phyloP scores from a whole-genome alignment of 2,329 filamentous ascomycete species.

The Diplocarpon mali region DNA sequence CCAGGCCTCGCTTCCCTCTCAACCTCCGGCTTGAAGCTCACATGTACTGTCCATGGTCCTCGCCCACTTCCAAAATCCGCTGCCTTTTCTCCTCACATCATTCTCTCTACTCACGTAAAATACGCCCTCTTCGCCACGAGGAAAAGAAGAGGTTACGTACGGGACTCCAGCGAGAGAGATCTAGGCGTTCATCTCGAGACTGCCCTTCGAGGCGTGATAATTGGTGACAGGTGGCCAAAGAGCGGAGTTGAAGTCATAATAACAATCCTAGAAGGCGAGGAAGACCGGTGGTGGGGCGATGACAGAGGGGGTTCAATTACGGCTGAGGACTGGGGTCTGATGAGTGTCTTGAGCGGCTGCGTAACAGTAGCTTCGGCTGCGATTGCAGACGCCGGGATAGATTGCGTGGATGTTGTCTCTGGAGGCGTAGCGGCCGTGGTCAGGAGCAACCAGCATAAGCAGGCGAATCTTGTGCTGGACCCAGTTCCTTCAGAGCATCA shows the following conservation, averaged over 20 bases:
- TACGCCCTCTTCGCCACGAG: slow-evolving; percentile 90
- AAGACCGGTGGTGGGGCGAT: slow-evolving; percentile 59
- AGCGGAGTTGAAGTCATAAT: slow-evolving; percentile 92
- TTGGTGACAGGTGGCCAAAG: slow-evolving; percentile 96
- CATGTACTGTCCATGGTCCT: slow-evolving; percentile 87
- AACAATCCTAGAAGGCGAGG: slow-evolving; percentile 86
- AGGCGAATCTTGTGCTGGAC: slow-evolving; percentile 54
- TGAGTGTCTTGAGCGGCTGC: slow-evolving; percentile 85
- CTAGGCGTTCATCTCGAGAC: slow-evolving; percentile 85
- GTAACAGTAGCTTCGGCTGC: slow-evolving; percentile 91
- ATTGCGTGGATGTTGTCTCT: slow-evolving; percentile 82
- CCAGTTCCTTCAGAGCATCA: slow-evolving; percentile 73
- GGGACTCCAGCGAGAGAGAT: slow-evolving; percentile 79
- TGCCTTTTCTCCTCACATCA: slow-evolving; percentile 83
- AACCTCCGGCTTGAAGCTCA: slow-evolving; percentile 66
- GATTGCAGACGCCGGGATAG: slow-evolving; percentile 87
- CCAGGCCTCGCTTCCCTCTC: slow-evolving; percentile 35
- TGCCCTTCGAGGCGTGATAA: slow-evolving; percentile 76
- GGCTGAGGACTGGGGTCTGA: slow-evolving; percentile 69
- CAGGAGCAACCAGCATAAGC: slow-evolving; percentile 24
- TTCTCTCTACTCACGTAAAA: slow-evolving; percentile 88
- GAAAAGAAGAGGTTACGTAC: slow-evolving; percentile 71
- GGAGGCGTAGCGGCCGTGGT: slow-evolving; percentile 83
- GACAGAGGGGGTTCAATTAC: slow-evolving; percentile 35
- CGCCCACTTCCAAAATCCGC: slow-evolving; percentile 81